Evolutionary conservation across 176 grass and related monocot genomes (phyloP), one percentile per base, ranked within the genome.

Genomic region (Musa itinerans): DNA sequence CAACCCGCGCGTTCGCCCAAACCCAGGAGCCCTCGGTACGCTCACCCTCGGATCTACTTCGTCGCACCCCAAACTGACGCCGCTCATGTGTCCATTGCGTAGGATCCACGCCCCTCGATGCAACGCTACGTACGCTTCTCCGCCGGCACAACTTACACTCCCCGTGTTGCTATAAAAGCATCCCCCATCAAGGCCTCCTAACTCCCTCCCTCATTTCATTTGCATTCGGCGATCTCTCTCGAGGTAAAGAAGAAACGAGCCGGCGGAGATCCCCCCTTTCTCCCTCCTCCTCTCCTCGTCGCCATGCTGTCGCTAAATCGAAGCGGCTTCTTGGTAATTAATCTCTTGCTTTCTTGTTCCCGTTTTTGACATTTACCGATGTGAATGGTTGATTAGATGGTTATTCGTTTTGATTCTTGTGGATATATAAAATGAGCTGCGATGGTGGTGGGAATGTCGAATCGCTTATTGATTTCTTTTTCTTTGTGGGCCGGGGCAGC

Each of bases 251-350:
- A 61, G 57, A n/a, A 19, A n/a, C 20, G n/a, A n/a, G 2, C 19
- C n/a, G n/a, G 5, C 57, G 0, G 17, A 61, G 57, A 5, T 66
- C 22, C 43, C 48, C 2, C 43, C 4, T 6, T 0, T 19, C 9
- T 9, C 8, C n/a, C 34, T 11, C 34, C 8, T 10, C 14, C 29
- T 15, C 66, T 10, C 16, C 43, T 70, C 68, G 19, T 70, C 68
- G 68, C 10, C 19, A 70, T 70, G 68, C 68, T 70, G 19, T 70
- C 68, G 68, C 21, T 70, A 48, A 21, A 70, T 70, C 68, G 29
- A 51, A 70, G 43, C 43, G 26, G 52, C 11, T 15, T 73, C 52
- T 54, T 73, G 71, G 52, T 73, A 53, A 54, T 55, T 2, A 16
- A 54, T 73, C 19, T 2, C 27, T 69, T 34, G 15, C 21, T 69